Conservation (phyloP, 306 rosid species). For the cucumber (Cucumis sativus) region Cucumber_9930_V3 NC_026658.2:25266001-25266500, state of each 20-base stretch:
- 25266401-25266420: background rate
- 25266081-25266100: background rate
- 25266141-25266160: background rate
- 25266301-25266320: no score
- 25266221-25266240: background rate
- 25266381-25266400: background rate
- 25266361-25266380: slow-evolving; percentile 7
- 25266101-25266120: background rate
- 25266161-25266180: background rate
- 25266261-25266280: background rate
- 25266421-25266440: slow-evolving; percentile 2
- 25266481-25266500: background rate
- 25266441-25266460: background rate
- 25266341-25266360: slow-evolving; percentile 1
- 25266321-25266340: background rate
- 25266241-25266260: background rate
- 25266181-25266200: background rate
- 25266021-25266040: background rate
- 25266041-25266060: background rate
- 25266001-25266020: background rate
- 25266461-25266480: background rate
- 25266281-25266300: no score
- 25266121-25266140: background rate
- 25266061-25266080: background rate
- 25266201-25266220: background rate